A percentile compares a stretch with the other conserved stretches of the same genome.
Conservation (phyloP, 2,329 filamentous ascomycete species). For the Neonectria punicea region DNA sequence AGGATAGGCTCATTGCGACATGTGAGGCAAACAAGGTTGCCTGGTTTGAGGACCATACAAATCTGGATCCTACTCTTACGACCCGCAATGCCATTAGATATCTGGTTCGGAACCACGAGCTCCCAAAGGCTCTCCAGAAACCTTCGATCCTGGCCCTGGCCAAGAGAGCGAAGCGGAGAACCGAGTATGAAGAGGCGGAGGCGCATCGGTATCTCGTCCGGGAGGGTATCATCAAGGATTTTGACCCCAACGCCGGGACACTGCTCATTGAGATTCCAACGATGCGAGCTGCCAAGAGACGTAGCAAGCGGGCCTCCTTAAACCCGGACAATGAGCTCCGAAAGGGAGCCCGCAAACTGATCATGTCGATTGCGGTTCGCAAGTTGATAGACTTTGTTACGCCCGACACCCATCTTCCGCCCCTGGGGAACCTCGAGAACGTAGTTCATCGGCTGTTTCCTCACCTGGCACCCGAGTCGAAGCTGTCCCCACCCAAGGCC, state of each 20-base stretch:
- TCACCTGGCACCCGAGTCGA: conserved; percentile 44
- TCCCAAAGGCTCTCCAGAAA: conserved; percentile 78
- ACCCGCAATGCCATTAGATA: conserved; percentile 82
- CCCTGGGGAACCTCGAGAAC: conserved; percentile 56
- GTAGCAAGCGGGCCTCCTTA: conserved; percentile 38
- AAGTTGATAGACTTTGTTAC: conserved; percentile 62
- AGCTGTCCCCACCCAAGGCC: conserved; percentile 46
- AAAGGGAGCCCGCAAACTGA: conserved; percentile 50
- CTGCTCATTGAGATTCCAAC: conserved; percentile 57
- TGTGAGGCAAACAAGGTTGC: conserved; percentile 73
- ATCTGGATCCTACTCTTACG: conserved; percentile 80
- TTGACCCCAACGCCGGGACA: conserved; percentile 61
- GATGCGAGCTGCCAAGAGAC: conserved; percentile 20
- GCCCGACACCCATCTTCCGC: conserved; percentile 57
- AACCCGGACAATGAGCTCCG: conserved; percentile 40
- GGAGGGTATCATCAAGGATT: conserved; percentile 57
- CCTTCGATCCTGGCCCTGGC: conserved; percentile 71
- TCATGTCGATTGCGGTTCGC: conserved; percentile 60
- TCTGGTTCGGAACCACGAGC: conserved; percentile 64
- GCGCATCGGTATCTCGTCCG: conserved; percentile 65
- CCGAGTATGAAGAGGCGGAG: conserved; percentile 58
- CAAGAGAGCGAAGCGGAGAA: conserved; percentile 58
- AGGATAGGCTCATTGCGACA: conserved; percentile 78
- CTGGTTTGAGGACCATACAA: conserved; percentile 90
- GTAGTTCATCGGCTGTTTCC: conserved; percentile 62